A percentile compares a stretch with the other conserved stretches of the same genome.
Evolutionary conservation across 768 basidiomycete genomes (phyloP).

Genomic region (Suillus clintonianus): DNA sequence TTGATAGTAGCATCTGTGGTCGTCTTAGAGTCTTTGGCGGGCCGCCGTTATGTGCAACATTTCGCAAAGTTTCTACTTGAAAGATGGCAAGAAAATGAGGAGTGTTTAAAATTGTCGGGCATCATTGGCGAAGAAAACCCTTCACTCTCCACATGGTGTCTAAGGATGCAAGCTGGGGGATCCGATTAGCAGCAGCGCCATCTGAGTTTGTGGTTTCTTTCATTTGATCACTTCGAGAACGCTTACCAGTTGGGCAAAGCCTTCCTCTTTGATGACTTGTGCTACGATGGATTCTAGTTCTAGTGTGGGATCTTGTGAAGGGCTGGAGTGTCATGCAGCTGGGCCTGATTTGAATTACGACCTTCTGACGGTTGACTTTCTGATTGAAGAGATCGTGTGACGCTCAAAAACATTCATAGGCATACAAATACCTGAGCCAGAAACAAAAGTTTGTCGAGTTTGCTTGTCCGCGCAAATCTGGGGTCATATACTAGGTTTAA

Average conservation of each 20-base stretch:
- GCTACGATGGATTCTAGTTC: constrained; percentile 60
- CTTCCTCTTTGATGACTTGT: constrained; percentile 70
- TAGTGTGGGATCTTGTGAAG: constrained; percentile 51
- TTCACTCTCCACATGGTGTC: constrained; percentile 56
- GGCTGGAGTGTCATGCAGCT: constrained; percentile 43
- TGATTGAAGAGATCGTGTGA: background rate
- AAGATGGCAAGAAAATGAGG: background rate
- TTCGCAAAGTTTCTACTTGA: background rate
- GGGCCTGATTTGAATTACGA: constrained; percentile 11
- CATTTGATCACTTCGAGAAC: background rate
- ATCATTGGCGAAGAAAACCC: constrained; percentile 32
- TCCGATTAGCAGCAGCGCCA: background rate
- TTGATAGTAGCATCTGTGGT: background rate
- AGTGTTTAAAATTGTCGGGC: background rate
- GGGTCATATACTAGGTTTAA: too few species aligned
- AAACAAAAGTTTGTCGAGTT: too few species aligned
- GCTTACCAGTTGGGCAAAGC: constrained; percentile 74
- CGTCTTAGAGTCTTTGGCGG: background rate
- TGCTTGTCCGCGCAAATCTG: too few species aligned
- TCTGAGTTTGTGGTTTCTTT: background rate
- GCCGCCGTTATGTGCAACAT: background rate
- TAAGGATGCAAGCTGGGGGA: constrained; percentile 51
- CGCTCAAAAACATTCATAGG: too few species aligned
- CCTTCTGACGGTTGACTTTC: background rate
- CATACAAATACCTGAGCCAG: too few species aligned